Percentiles rank a stretch among this genome's conserved stretches.
These are phyloP conservation scores for Odonthalia washingtoniensis DNA, from an alignment of 31 red algal genomes.

Conservation along the genomic window DNA sequence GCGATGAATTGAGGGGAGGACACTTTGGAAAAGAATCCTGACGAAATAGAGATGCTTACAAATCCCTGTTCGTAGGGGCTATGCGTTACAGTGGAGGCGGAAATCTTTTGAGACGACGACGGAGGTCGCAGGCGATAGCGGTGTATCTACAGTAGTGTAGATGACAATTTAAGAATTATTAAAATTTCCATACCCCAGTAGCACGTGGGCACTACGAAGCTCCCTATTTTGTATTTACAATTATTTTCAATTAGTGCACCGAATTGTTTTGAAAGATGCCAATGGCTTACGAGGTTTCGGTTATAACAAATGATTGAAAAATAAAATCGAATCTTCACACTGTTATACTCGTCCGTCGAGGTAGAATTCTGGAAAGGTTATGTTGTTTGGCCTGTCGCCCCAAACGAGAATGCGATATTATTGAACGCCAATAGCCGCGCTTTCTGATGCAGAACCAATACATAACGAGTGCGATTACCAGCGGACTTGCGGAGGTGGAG, in stretches of 20 bases:
- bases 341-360: constrained; percentile 34
- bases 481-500: constrained; percentile 34
- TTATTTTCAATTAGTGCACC: constrained; percentile 31
- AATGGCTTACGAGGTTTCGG: neutral
- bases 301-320: constrained; percentile 24
- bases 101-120: neutral
- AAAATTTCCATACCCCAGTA: neutral
- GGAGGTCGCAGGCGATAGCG: neutral
- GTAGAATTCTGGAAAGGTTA: constrained; percentile 3
- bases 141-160: neutral
- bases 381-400: constrained; percentile 32
- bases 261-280: constrained; percentile 25
- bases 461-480: constrained; percentile 47
- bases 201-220: neutral
- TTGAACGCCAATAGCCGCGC: constrained; percentile 43
- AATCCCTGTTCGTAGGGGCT: neutral
- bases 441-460: constrained; percentile 43
- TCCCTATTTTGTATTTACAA: constrained; percentile 8
- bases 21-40: neutral
- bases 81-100: neutral
- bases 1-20: neutral
- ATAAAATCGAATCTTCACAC: no score
- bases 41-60: neutral
- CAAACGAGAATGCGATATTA: constrained; percentile 40
- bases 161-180: neutral